Percentiles rank a stretch among this genome's conserved stretches.
Evolutionary conservation across 768 basidiomycete genomes (phyloP).

Genomic region (Gymnopilus junonius): DNA sequence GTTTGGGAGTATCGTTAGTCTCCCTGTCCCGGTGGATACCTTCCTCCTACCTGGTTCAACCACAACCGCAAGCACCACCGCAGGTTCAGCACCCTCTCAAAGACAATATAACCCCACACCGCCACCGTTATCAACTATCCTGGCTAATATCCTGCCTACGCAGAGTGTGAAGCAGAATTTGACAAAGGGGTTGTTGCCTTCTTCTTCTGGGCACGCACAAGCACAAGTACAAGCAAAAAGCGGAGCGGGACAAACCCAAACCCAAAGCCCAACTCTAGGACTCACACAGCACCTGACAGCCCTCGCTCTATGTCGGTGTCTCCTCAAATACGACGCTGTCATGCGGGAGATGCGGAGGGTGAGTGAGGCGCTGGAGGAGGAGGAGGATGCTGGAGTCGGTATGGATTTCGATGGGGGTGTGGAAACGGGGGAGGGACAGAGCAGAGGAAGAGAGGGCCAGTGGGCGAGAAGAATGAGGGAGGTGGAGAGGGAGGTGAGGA

Average conservation of each 20-base stretch:
- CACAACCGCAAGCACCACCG: conserved; percentile 77
- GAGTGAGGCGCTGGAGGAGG: conserved; percentile 60
- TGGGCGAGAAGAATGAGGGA: conserved; percentile 74
- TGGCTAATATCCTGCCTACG: conserved; percentile 79
- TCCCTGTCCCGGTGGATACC: conserved; percentile 65
- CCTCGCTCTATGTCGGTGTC: conserved; percentile 72
- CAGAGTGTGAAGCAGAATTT: conserved; percentile 71
- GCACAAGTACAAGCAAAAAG: too few species aligned
- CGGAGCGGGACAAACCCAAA: too few species aligned
- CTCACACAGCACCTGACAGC: conserved; percentile 90
- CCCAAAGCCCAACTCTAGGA: too few species aligned
- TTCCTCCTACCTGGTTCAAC: conserved; percentile 57
- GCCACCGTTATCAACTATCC: conserved; percentile 69
- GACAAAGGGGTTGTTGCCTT: conserved; percentile 79
- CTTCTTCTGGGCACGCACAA: conserved; percentile 72
- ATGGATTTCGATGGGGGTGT: too few species aligned
- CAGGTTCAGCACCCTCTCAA: conserved; percentile 50
- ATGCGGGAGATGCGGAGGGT: conserved; percentile 51
- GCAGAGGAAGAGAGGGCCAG: conserved; percentile 29
- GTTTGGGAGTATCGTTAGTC: conserved; percentile 76
- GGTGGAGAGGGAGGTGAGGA: conserved; percentile 74
- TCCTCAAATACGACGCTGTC: conserved; percentile 71
- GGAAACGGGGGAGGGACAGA: too few species aligned
- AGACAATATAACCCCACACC: conserved; percentile 69
- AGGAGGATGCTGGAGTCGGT: conserved; percentile 52